A percentile compares a stretch with the other conserved stretches of the same genome.
Evolutionary conservation across 176 grass and related monocot genomes (phyloP).

Genomic region (Oryza brachyantha): DNA sequence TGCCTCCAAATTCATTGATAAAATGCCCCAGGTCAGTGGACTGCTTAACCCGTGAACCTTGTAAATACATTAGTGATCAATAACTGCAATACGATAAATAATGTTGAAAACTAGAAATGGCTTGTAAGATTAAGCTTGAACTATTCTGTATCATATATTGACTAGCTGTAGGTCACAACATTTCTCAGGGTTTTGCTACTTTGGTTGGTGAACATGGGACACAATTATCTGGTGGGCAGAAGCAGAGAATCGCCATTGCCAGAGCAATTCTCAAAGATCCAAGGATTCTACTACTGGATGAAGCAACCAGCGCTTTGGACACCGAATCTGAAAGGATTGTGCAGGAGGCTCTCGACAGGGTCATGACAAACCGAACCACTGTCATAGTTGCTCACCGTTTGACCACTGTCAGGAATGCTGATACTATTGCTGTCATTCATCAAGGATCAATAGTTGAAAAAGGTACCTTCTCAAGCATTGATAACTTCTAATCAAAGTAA

Average conservation of each 20-base stretch:
- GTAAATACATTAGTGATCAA: neutral
- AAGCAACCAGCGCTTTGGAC: conserved; percentile 87
- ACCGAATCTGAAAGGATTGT: conserved; percentile 74
- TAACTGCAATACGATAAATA: neutral
- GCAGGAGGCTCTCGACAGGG: conserved; percentile 75
- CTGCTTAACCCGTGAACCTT: neutral
- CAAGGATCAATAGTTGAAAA: conserved; percentile 74
- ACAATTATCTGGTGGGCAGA: conserved; percentile 80
- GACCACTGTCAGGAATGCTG: conserved; percentile 72
- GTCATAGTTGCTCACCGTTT: conserved; percentile 79
- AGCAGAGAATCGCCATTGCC: conserved; percentile 83
- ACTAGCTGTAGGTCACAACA: conserved; percentile 1
- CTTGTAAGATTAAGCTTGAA: neutral
- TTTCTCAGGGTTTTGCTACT: conserved; percentile 60
- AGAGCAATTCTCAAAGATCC: conserved; percentile 88
- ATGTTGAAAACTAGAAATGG: neutral
- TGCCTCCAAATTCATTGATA: conserved; percentile 84
- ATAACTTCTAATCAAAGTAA: neutral
- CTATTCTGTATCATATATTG: conserved; percentile 1
- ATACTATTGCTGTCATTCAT: conserved; percentile 64
- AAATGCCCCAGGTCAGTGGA: conserved; percentile 71
- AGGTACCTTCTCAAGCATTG: conserved; percentile 40
- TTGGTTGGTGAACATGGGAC: conserved; percentile 80
- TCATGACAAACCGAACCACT: conserved; percentile 66
- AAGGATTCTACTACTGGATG: conserved; percentile 71